Percentiles rank a stretch among this genome's conserved stretches.
Evolutionary conservation across 73 alveolate species (phyloP).

Genomic region (Durusdinium trenchii): DNA sequence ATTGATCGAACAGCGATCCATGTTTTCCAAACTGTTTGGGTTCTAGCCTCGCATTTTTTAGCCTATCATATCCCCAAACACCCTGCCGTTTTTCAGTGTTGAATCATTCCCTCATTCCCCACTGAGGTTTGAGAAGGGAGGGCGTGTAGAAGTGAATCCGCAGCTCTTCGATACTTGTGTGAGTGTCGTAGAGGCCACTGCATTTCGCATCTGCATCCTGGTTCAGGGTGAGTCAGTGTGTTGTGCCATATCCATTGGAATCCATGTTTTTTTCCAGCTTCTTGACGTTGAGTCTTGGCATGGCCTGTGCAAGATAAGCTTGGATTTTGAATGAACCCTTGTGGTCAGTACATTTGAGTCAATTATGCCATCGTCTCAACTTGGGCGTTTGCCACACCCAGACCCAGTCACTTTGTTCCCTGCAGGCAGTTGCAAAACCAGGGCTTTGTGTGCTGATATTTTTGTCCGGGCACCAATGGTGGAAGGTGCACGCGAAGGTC

Average conservation of each 20-base stretch:
- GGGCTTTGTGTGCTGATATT: conserved; percentile 92
- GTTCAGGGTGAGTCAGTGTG: too few relatives aligned
- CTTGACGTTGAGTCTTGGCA: too few relatives aligned
- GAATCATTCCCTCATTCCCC: background rate
- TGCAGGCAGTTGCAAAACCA: conserved; percentile 91
- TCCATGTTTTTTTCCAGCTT: too few relatives aligned
- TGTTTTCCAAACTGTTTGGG: too few relatives aligned
- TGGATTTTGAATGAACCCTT: too few relatives aligned
- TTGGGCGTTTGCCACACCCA: too few relatives aligned
- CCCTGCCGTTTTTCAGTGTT: background rate
- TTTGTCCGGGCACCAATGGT: background rate
- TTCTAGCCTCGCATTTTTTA: background rate
- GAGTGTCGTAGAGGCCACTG: conserved; percentile 74
- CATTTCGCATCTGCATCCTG: too few relatives aligned
- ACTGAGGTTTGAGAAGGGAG: conserved; percentile 62
- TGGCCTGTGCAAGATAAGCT: too few relatives aligned
- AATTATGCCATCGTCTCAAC: too few relatives aligned
- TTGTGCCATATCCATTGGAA: too few relatives aligned
- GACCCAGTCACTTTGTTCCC: background rate
- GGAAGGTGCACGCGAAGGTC: background rate
- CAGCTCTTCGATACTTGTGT: conserved; percentile 93
- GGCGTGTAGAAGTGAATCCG: conserved; percentile 88
- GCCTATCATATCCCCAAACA: background rate
- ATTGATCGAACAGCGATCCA: too few relatives aligned
- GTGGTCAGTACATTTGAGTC: too few relatives aligned